These are phyloP conservation scores for Aspergillus carlsbadensis DNA, from an alignment of 495 filamentous ascomycete genomes.

Conservation along the genomic window DNA sequence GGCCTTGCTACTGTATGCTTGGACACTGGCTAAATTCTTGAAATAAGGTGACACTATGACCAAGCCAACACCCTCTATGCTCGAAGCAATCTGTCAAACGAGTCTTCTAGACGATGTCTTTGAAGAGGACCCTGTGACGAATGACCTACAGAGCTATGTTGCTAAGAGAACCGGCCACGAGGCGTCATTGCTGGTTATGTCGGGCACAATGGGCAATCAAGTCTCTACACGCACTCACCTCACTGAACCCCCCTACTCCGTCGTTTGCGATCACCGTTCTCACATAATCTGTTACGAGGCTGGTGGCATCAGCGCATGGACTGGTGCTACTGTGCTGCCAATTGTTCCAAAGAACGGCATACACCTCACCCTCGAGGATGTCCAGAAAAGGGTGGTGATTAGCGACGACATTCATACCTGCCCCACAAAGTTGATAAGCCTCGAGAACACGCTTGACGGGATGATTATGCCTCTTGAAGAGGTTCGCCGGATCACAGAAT, in stretches of 20 bases:
- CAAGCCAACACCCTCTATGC: constrained; percentile 79
- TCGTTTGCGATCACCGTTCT: constrained; percentile 47
- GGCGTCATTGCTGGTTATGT: constrained; percentile 70
- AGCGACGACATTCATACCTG: constrained; percentile 47
- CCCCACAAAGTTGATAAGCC: constrained; percentile 74
- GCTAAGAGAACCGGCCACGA: constrained; percentile 71
- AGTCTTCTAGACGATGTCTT: constrained; percentile 83
- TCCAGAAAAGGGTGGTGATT: constrained; percentile 52
- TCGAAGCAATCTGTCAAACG: constrained; percentile 57
- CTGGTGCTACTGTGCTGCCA: constrained; percentile 41
- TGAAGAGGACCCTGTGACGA: constrained; percentile 76
- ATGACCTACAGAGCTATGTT: constrained; percentile 66
- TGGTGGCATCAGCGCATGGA: constrained; percentile 48
- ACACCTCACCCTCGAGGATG: constrained; percentile 74
- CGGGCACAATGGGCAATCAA: constrained; percentile 81
- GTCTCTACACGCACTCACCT: constrained; percentile 49
- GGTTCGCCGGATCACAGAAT: constrained; percentile 62
- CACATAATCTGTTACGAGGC: constrained; percentile 52
- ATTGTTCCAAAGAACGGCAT: constrained; percentile 57
- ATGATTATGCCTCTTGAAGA: constrained; percentile 74
- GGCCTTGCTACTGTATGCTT: constrained; percentile 11
- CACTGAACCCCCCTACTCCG: constrained; percentile 47
- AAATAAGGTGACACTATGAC: constrained; percentile 71
- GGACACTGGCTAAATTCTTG: neutral
- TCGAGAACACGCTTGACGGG: constrained; percentile 84